phyloP scores from a whole-genome alignment of 768 basidiomycete genomes.

The Multifurca ochricompacta region DNA sequence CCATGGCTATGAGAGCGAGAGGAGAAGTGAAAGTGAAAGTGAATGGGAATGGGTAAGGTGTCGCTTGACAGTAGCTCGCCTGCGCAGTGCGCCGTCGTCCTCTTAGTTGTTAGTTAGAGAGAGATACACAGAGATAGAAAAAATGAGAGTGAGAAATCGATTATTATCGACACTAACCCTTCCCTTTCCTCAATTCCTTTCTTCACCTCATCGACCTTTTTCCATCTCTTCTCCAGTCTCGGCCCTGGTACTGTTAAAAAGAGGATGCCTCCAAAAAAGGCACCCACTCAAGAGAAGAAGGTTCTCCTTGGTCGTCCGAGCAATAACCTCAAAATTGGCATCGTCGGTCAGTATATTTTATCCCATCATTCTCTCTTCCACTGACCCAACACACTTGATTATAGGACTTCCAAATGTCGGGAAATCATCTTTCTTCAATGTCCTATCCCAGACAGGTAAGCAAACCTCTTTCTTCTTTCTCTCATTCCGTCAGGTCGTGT shows the following conservation, averaged over 20 bases:
- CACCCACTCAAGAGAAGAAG: constrained; percentile 71
- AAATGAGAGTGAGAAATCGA: constrained; percentile 23
- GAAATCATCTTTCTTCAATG: constrained; percentile 99
- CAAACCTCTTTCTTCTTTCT: constrained; percentile 22
- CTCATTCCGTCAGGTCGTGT: constrained; percentile 4
- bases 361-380: constrained; percentile 11
- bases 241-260: constrained; percentile 42
- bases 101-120: too few species aligned
- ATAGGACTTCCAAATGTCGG: constrained; percentile 93
- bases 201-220: constrained; percentile 23
- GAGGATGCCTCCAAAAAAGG: constrained; percentile 92
- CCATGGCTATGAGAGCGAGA: constrained; percentile 16
- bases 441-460: constrained; percentile 81
- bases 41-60: too few species aligned
- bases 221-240: constrained; percentile 33
- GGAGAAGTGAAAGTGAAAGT: too few species aligned
- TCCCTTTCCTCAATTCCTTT: neutral
- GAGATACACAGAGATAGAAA: too few species aligned
- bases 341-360: constrained; percentile 88
- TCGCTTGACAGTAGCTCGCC: neutral
- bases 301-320: constrained; percentile 80
- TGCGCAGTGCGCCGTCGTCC: too few species aligned
- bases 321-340: constrained; percentile 98
- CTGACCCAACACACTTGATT: neutral
- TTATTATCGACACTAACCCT: constrained; percentile 11